A percentile compares a stretch with the other conserved stretches of the same genome.
Conservation (phyloP, 768 basidiomycete species). For the Podaxis sp. region DNA sequence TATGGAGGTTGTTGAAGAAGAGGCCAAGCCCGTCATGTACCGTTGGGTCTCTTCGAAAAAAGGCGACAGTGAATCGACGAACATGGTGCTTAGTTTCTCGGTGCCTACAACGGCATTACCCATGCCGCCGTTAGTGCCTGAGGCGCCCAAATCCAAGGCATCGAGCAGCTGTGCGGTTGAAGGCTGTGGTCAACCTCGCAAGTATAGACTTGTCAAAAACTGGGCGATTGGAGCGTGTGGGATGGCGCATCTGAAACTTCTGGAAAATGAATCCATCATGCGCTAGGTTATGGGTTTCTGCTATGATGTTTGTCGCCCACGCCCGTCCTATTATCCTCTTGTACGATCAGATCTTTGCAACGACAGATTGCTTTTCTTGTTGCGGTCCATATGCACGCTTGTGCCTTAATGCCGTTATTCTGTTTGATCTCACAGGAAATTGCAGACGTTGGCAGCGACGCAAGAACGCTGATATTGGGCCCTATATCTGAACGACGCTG, state of each 20-base stretch:
- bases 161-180: constrained; percentile 48
- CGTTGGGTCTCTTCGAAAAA: constrained; percentile 67
- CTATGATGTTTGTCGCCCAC: not conserved
- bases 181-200: constrained; percentile 54
- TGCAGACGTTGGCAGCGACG: not conserved
- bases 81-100: constrained; percentile 14
- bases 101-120: constrained; percentile 14
- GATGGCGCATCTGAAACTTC: constrained; percentile 56
- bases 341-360: not conserved
- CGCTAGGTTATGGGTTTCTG: constrained; percentile 3
- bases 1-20: constrained; percentile 27
- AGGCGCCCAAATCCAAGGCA: constrained; percentile 16
- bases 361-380: not conserved
- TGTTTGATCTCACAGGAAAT: not conserved
- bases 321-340: not conserved
- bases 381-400: not conserved
- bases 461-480: not conserved
- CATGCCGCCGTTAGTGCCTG: constrained; percentile 5
- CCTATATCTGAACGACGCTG: not conserved
- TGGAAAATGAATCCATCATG: constrained; percentile 34
- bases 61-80: constrained; percentile 14
- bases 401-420: not conserved
- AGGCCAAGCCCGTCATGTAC: constrained; percentile 53
- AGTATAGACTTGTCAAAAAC: constrained; percentile 66
- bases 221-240: constrained; percentile 67